Conservation (phyloP, 202 grass and related monocot species). For the Musa balbisiana region DNA sequence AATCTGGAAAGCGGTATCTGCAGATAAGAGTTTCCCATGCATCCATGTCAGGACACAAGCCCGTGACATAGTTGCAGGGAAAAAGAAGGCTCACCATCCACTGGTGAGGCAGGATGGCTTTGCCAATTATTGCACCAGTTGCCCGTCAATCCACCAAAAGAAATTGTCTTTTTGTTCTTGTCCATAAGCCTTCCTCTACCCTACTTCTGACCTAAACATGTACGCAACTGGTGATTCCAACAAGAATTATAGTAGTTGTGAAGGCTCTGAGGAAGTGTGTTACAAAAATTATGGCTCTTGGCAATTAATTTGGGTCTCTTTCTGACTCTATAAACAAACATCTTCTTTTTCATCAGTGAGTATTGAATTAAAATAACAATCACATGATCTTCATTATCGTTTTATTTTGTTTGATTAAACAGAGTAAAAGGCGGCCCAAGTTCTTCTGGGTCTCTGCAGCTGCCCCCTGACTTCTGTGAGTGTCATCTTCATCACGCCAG, state of each 20-base stretch:
- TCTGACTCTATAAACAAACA: neutral
- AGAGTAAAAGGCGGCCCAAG: neutral
- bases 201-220: neutral
- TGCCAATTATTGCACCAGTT: slow-evolving; percentile 6
- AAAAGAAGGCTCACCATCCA: too few species aligned
- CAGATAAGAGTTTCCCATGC: too few species aligned
- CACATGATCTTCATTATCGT: neutral
- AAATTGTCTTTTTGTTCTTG: neutral
- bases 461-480: slow-evolving; percentile 3
- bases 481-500: too few species aligned
- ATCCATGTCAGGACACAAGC: too few species aligned
- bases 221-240: neutral
- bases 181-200: neutral
- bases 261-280: neutral
- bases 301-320: neutral
- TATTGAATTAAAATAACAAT: neutral
- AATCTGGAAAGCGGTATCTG: too few species aligned
- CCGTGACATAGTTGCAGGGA: too few species aligned
- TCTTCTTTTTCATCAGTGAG: neutral
- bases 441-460: slow-evolving; percentile 7
- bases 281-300: neutral
- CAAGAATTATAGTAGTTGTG: neutral
- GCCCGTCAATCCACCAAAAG: neutral
- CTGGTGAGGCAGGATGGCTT: too few species aligned
- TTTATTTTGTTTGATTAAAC: neutral